Conservation (phyloP, 805 yeast species). For the Isabelozyma heimii region DNA sequence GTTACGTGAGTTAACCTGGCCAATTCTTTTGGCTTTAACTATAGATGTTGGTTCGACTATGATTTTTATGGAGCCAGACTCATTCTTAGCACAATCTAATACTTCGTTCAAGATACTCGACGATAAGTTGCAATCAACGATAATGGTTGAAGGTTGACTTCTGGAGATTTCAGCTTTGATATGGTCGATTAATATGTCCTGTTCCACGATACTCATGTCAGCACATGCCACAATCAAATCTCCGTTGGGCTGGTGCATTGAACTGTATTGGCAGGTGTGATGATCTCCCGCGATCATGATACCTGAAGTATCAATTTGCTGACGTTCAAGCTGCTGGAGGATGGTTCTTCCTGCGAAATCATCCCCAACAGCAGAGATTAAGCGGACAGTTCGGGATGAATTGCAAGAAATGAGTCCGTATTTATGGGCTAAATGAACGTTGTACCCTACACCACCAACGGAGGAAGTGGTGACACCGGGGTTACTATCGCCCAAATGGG, state of each 20-base stretch:
- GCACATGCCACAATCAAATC: slow-evolving; percentile 74
- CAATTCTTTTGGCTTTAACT: slow-evolving; percentile 54
- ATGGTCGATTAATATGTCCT: slow-evolving; percentile 38
- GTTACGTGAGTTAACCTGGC: slow-evolving; percentile 22
- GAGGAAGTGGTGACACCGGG: slow-evolving; percentile 60
- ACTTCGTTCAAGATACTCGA: slow-evolving; percentile 37
- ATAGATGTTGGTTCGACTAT: slow-evolving; percentile 78
- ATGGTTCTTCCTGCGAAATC: slow-evolving; percentile 53
- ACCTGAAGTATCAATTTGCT: slow-evolving; percentile 37
- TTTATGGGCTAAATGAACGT: slow-evolving; percentile 65
- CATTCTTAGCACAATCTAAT: slow-evolving; percentile 14
- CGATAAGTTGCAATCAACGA: slow-evolving; percentile 70
- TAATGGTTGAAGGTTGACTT: slow-evolving; percentile 47
- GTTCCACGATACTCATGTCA: slow-evolving; percentile 73
- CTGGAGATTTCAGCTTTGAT: slow-evolving; percentile 38
- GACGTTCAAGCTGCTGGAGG: slow-evolving; percentile 18
- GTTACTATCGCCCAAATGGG: slow-evolving; percentile 58
- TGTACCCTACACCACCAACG: slow-evolving; percentile 84
- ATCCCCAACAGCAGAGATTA: slow-evolving; percentile 62
- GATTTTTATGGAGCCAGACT: slow-evolving; percentile 22
- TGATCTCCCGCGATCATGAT: slow-evolving; percentile 20
- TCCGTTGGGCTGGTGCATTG: slow-evolving; percentile 63
- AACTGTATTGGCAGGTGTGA: slow-evolving; percentile 69
- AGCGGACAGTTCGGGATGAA: slow-evolving; percentile 20
- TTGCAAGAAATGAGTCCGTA: slow-evolving; percentile 16